Base-by-base conservation (phyloP, 1,139 yeast genomes). In the Blastobotrys malaysiensis region DNA sequence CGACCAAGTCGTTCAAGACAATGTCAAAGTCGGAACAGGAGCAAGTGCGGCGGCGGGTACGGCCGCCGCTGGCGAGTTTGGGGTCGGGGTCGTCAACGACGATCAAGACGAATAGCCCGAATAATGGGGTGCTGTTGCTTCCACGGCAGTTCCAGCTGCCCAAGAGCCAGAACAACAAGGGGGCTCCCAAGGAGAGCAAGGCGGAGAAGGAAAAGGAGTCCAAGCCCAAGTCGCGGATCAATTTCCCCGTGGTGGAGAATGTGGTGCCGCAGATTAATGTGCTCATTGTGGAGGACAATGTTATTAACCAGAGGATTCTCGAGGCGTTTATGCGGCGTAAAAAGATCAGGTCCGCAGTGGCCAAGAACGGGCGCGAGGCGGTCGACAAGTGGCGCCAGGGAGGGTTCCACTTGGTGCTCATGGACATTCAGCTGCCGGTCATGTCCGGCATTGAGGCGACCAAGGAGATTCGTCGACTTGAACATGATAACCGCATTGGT, bases 361-460 rank as follows among this genome's bases (percentile, higher is more conserved):
- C 97, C 6, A 85, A 87, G 56, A 90, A 89, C 62, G 98, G 98
- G 26, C 83, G 84, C 61, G 97, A 91, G 64, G 98, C 97, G 0
- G 81, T 91, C 3, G 95, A 88, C 59, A 87, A 84, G 69, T 91
- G 97, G 97, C 78, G 88, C 58, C 82, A 80, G 57, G 98, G 98
- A 13, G 97, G 97, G 0, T 88, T 86, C 64, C 97, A 91, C 68
- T 75, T 91, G 57, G 95, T 93, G 46, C 78, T 91, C 50, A 91
- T 91, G 97, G 98, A 91, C 74, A 86, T 91, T 63, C 97, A 91
- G 69, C 76, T 91, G 56, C 98, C 98, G 0, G 95, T 89, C 2
- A 83, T 90, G 77, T 86, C 96, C 1, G 98, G 98, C 36, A 81
- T 91, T 43, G 96, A 90, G 58, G 97, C 96, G 5, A 87, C 97